These are phyloP conservation scores for Pseudogymnoascus sp. DNA, from an alignment of 2,329 filamentous ascomycete species.

Conservation along the genomic window DNA sequence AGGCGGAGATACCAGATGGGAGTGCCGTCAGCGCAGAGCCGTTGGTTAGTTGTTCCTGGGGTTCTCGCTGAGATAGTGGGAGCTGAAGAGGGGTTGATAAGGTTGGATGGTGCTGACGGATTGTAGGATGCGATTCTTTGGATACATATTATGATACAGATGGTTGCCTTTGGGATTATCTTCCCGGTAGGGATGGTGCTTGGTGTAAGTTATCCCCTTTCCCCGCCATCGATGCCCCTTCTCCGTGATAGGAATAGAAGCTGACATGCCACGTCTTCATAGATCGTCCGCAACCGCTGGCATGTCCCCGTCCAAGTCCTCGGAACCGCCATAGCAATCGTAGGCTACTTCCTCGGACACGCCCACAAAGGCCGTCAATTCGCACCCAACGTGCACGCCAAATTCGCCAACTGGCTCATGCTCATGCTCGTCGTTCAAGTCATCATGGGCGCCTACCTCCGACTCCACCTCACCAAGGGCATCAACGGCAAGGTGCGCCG, in stretches of 20 bases:
- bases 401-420: slow-evolving; percentile 74
- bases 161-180: slow-evolving; percentile 78
- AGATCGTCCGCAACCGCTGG: slow-evolving; percentile 87
- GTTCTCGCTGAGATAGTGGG: background rate
- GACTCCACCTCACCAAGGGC: slow-evolving; percentile 77
- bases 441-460: slow-evolving; percentile 75
- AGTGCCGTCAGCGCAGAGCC: slow-evolving; percentile 62
- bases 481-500: slow-evolving; percentile 70
- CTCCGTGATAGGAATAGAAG: background rate
- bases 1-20: slow-evolving; percentile 56
- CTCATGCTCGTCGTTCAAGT: slow-evolving; percentile 70
- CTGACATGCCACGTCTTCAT: slow-evolving; percentile 16
- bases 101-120: slow-evolving; percentile 25
- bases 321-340: slow-evolving; percentile 64
- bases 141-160: slow-evolving; percentile 87
- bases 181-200: slow-evolving; percentile 95
- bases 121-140: slow-evolving; percentile 72
- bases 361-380: slow-evolving; percentile 85
- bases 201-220: slow-evolving; percentile 50
- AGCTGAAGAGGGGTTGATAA: slow-evolving; percentile 14
- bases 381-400: slow-evolving; percentile 66
- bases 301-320: slow-evolving; percentile 82
- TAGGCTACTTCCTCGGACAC: slow-evolving; percentile 88
- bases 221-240: background rate
- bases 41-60: slow-evolving; percentile 44